These are phyloP conservation scores for Astrothelium subdiscretum DNA, from an alignment of 495 filamentous ascomycete species.

Conservation along the genomic window DNA sequence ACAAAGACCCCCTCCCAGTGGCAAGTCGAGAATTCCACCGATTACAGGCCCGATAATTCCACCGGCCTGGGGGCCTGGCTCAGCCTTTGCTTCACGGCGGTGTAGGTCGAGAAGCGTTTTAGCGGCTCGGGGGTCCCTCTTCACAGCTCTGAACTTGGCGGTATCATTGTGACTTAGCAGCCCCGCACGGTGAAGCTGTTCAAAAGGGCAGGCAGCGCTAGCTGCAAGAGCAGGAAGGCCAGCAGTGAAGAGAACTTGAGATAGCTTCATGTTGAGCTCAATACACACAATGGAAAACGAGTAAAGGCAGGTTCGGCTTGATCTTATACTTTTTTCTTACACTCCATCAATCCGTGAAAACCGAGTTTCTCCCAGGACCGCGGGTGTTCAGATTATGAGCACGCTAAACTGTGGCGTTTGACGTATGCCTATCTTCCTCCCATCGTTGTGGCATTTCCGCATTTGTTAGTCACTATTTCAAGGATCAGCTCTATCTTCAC, in stretches of 20 bases:
- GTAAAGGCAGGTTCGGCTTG: neutral
- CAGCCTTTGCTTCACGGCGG: neutral
- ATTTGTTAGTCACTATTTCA: neutral
- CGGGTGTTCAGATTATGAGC: neutral
- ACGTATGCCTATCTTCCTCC: neutral
- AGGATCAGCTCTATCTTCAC: neutral
- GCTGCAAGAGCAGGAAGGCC: neutral
- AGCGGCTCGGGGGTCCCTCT: neutral
- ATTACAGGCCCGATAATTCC: neutral
- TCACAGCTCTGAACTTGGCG: neutral
- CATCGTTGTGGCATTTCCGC: neutral
- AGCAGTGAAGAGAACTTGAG: neutral
- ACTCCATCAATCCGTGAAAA: neutral
- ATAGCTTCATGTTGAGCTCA: neutral
- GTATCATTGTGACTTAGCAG: neutral
- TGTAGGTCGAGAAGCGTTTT: neutral
- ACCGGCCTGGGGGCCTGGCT: neutral
- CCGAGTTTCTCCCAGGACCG: neutral
- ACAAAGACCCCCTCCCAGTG: conserved; percentile 12
- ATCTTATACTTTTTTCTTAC: neutral
- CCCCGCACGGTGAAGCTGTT: neutral
- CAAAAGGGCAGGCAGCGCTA: neutral
- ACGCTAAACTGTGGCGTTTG: neutral
- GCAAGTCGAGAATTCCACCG: conserved; percentile 14
- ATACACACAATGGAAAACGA: neutral